Percentiles rank a stretch among this genome's conserved stretches.
Evolutionary conservation across 106 monocot genomes (phyloP).

Genomic region (Vanilla planifolia): DNA sequence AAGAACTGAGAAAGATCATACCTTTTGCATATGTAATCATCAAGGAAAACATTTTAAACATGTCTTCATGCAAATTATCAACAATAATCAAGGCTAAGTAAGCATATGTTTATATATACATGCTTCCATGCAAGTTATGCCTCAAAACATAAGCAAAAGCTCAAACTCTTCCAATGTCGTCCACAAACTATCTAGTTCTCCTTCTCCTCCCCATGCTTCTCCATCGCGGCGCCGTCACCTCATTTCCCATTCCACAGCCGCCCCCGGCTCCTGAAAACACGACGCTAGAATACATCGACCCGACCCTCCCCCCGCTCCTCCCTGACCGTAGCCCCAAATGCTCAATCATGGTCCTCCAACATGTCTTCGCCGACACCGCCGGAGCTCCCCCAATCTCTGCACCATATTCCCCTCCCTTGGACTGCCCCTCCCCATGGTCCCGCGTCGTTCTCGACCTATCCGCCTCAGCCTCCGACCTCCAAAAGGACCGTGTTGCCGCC

Average conservation of each 20-base stretch:
- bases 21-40: too few species aligned
- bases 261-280: not conserved
- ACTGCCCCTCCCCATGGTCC: slow-evolving; percentile 19
- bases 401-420: slow-evolving; percentile 3
- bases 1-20: too few species aligned
- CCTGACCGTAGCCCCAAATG: slow-evolving; percentile 12
- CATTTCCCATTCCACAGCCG: not conserved
- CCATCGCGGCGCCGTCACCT: not conserved
- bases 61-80: too few species aligned
- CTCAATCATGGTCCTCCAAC: slow-evolving; percentile 11
- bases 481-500: slow-evolving; percentile 12
- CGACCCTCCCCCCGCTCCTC: slow-evolving; percentile 22
- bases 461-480: slow-evolving; percentile 11
- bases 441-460: slow-evolving; percentile 16
- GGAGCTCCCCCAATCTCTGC: slow-evolving; percentile 5
- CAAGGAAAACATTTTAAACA: too few species aligned
- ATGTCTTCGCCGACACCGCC: slow-evolving; percentile 8
- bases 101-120: too few species aligned
- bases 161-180: too few species aligned
- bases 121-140: too few species aligned
- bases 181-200: too few species aligned
- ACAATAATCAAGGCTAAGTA: too few species aligned
- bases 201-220: slow-evolving; percentile 1
- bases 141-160: too few species aligned
- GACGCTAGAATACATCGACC: slow-evolving; percentile 18